phyloP scores from a whole-genome alignment of 2,329 filamentous ascomycete genomes.

The Botryotinia convoluta region DNA sequence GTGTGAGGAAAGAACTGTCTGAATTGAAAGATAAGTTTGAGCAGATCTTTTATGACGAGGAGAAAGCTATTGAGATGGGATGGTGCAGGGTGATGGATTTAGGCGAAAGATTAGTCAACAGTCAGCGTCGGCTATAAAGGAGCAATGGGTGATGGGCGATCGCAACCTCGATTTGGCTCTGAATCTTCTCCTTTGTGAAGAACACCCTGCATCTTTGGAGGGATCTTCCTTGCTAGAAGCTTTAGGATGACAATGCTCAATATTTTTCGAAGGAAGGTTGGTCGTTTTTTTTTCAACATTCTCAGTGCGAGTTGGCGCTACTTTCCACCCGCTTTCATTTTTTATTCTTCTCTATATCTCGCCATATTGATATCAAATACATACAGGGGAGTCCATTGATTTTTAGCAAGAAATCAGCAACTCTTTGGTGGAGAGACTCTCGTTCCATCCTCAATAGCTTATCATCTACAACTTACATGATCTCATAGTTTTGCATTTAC shows the following conservation, averaged over 20 bases:
- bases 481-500: neutral
- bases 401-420: neutral
- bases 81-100: constrained; percentile 21
- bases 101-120: neutral
- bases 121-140: neutral
- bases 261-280: neutral
- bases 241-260: too few relatives aligned
- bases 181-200: neutral
- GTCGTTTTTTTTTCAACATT: neutral
- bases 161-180: neutral
- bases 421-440: neutral
- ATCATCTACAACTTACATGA: neutral
- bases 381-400: accelerated
- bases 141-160: neutral
- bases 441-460: neutral
- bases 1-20: constrained; percentile 21
- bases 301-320: neutral
- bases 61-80: constrained; percentile 23
- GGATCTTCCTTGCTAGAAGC: neutral
- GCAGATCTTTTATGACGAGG: constrained; percentile 27
- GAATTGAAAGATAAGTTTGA: constrained; percentile 30
- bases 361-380: too few relatives aligned
- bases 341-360: neutral
- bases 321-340: neutral
- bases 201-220: neutral